Conservation (phyloP, 805 yeast genomes). For the Hanseniaspora guilliermondii region DNA sequence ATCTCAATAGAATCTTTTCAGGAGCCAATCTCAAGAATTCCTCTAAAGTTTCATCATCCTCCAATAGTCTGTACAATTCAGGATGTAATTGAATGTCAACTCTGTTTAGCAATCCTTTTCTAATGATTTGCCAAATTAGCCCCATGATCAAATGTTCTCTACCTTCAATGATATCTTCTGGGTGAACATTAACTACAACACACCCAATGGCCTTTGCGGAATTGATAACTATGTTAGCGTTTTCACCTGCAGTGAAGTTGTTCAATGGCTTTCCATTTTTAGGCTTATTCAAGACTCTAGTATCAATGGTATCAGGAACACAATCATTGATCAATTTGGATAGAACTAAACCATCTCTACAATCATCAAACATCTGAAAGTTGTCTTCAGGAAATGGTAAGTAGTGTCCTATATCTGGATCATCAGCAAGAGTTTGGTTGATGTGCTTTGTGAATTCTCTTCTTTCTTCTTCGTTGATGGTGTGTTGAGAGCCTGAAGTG, state of each 20-base stretch:
- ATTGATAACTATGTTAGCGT: conserved; percentile 93
- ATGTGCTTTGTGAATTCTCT: conserved; percentile 92
- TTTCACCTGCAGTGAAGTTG: conserved; percentile 90
- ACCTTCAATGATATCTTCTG: conserved; percentile 90
- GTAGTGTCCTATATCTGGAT: conserved; percentile 67
- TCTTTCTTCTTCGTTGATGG: conserved; percentile 94
- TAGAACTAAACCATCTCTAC: conserved; percentile 85
- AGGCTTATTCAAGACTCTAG: conserved; percentile 87
- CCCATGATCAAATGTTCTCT: conserved; percentile 86
- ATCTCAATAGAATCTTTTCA: conserved; percentile 87
- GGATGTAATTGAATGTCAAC: conserved; percentile 95
- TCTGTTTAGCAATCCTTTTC: conserved; percentile 87
- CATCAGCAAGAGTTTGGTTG: conserved; percentile 83
- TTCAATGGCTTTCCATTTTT: conserved; percentile 69
- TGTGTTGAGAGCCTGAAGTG: conserved; percentile 86
- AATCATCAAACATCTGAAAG: conserved; percentile 92
- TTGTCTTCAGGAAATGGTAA: conserved; percentile 87
- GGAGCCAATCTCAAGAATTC: conserved; percentile 95
- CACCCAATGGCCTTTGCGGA: conserved; percentile 99
- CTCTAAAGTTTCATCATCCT: conserved; percentile 93
- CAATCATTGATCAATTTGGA: conserved; percentile 93
- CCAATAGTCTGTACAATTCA: conserved; percentile 83
- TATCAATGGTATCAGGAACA: conserved; percentile 95
- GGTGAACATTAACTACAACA: conserved; percentile 92
- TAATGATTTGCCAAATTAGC: conserved; percentile 90